These are phyloP conservation scores for Cladosporium sp. DNA, from an alignment of 2,329 filamentous ascomycete genomes.

Conservation along the genomic window DNA sequence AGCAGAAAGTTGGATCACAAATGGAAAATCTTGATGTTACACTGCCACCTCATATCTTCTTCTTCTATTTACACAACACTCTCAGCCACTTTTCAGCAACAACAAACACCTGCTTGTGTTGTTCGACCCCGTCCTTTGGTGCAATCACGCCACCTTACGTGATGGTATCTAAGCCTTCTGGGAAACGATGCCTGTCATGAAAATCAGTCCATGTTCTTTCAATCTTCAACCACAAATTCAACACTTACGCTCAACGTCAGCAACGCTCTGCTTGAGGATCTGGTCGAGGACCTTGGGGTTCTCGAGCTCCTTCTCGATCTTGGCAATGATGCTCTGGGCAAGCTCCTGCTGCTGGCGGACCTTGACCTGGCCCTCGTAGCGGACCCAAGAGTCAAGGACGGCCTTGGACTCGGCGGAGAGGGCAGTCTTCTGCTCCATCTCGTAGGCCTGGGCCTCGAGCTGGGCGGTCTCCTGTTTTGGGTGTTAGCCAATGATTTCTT, in stretches of 20 bases:
- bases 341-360: constrained; percentile 97
- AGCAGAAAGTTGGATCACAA: constrained; percentile 17
- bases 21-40: constrained; percentile 22
- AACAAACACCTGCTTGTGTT: background rate
- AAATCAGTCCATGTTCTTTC: background rate
- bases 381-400: constrained; percentile 97
- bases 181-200: constrained; percentile 15
- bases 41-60: constrained; percentile 20
- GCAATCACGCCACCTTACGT: constrained; percentile 10
- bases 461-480: constrained; percentile 83
- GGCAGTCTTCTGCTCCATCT: constrained; percentile 95
- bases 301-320: constrained; percentile 98
- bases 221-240: background rate
- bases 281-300: constrained; percentile 96
- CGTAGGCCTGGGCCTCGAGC: constrained; percentile 93
- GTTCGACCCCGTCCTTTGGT: background rate
- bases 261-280: constrained; percentile 94
- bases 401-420: constrained; percentile 90
- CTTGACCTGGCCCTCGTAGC: constrained; percentile 98
- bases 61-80: constrained; percentile 14
- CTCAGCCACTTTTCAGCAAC: background rate
- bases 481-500: constrained; percentile 19
- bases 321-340: constrained; percentile 87
- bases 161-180: constrained; percentile 24
- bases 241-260: constrained; percentile 88